Evolutionary conservation across 768 basidiomycete species (phyloP).

Genomic region (Termitomyces sp.): DNA sequence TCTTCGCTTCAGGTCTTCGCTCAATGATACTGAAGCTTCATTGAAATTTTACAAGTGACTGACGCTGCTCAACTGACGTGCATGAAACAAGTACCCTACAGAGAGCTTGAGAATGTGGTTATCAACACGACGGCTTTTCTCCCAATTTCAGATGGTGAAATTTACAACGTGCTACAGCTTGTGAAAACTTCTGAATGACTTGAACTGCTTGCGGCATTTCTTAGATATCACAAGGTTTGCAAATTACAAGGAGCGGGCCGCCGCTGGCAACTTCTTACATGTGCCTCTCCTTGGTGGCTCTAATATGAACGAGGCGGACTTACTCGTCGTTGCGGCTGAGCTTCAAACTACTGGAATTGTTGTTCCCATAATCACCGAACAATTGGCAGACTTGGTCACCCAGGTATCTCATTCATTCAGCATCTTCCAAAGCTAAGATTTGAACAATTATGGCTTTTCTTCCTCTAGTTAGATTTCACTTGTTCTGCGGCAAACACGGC

Average conservation of each 20-base stretch:
- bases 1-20: not conserved
- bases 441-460: not conserved
- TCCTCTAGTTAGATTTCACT: slow-evolving; percentile 10
- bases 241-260: slow-evolving; percentile 15
- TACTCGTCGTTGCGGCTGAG: not conserved
- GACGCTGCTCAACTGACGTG: slow-evolving; percentile 24
- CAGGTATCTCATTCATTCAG: not conserved
- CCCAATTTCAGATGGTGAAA: slow-evolving; percentile 25
- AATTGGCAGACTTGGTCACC: not conserved
- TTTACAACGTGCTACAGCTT: not conserved
- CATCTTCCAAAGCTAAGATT: too few species aligned
- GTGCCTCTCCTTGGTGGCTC: slow-evolving; percentile 7
- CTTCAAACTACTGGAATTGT: not conserved
- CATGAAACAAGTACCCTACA: slow-evolving; percentile 25
- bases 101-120: slow-evolving; percentile 23
- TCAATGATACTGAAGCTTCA: not conserved
- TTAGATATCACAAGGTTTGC: slow-evolving; percentile 26
- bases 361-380: not conserved
- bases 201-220: not conserved
- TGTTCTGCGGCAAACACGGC: slow-evolving; percentile 8
- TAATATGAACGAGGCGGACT: not conserved
- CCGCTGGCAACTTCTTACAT: slow-evolving; percentile 9
- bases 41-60: slow-evolving; percentile 6
- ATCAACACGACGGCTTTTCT: slow-evolving; percentile 20
- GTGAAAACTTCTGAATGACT: not conserved